Base-by-base conservation (phyloP, 2,329 filamentous ascomycete species). In the Pseudovirgaria hyperparasitica region DNA sequence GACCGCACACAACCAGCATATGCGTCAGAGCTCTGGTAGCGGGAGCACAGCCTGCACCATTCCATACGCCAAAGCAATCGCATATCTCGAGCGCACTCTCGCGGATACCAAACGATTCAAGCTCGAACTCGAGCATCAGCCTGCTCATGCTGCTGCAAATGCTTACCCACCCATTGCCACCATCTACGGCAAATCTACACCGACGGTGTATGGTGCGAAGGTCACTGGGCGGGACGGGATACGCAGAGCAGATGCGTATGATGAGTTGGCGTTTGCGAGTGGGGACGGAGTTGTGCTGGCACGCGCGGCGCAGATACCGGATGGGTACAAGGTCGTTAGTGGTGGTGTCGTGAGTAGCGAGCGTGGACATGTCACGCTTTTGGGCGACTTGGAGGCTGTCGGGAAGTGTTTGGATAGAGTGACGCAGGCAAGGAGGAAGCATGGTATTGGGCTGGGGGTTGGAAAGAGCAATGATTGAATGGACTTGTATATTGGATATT, bases 251-350 rank as follows among this genome's bases (percentile, higher is more conserved):
- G 82, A 92, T 50, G 76, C 73, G 1, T 94, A 92, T 48, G 84
- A 92, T 38, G 77, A 92, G 40, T 63, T 96, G 3, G 70, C 82
- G 0, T 94, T 94, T 55, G 78, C 80, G 1, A 77, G 76, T 13
- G 85, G 86, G 2, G 86, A 96, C 47, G 87, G 86, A 0, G 86
- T 96, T 0, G 84, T 87, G 29, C 65, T 94, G 5, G 82, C 86
- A 0, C 72, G 72, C 26, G 82, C 87, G 34, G 80, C 85, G 0
- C 87, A 92, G 81, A 54, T 92, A 22, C 86, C 86, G 0, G 58
- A 70, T 3, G 85, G 85, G 0, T 94, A 93, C 48, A 65, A 69
- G 25, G 62, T 80, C 19, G 82, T 76, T 2, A 71, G 67, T 23
- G 77, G 76, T 9, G 85, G 85, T 0, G 61, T 82, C 11, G 71